phyloP scores from a whole-genome alignment of 1,284 basidiomycete species.

The Moesziomyces sp. region DNA sequence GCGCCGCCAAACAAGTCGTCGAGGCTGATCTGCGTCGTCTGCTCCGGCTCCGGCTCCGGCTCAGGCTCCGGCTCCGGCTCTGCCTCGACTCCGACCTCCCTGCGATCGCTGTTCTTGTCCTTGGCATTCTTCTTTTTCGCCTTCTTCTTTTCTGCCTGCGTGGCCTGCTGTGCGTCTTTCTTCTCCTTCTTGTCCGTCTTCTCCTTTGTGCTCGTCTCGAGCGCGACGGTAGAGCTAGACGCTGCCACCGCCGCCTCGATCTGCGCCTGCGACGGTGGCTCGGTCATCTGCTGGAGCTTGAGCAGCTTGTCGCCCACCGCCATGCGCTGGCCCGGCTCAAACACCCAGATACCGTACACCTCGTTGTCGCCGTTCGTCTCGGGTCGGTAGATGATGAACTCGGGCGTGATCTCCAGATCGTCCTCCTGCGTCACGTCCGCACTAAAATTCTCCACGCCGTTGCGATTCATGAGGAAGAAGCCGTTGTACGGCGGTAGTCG shows the following conservation, averaged over 20 bases:
- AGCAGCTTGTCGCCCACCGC: conserved; percentile 71
- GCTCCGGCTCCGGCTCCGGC: neutral
- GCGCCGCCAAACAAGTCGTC: conserved; percentile 34
- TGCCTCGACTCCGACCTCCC: neutral
- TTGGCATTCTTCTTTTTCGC: conserved; percentile 24
- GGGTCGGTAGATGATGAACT: conserved; percentile 80
- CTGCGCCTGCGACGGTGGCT: conserved; percentile 32
- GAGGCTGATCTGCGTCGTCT: conserved; percentile 32
- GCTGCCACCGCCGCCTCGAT: conserved; percentile 9
- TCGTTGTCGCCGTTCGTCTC: conserved; percentile 68
- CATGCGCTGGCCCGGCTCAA: conserved; percentile 77
- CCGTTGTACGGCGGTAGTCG: conserved; percentile 79
- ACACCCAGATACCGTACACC: conserved; percentile 83
- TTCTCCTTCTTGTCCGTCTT: conserved; percentile 4
- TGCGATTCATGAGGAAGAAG: conserved; percentile 85
- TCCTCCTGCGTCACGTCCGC: conserved; percentile 82
- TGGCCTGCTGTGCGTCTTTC: conserved; percentile 11
- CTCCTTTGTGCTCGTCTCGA: neutral
- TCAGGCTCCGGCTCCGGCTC: neutral
- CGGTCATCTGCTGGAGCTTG: conserved; percentile 42
- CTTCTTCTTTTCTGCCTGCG: conserved; percentile 16
- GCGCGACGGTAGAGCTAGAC: conserved; percentile 1
- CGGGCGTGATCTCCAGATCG: conserved; percentile 74
- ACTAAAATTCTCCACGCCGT: conserved; percentile 84
- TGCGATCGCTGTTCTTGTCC: conserved; percentile 18